These are phyloP conservation scores for Fusarium sp. DNA, from an alignment of 2,329 filamentous ascomycete species.

Conservation along the genomic window DNA sequence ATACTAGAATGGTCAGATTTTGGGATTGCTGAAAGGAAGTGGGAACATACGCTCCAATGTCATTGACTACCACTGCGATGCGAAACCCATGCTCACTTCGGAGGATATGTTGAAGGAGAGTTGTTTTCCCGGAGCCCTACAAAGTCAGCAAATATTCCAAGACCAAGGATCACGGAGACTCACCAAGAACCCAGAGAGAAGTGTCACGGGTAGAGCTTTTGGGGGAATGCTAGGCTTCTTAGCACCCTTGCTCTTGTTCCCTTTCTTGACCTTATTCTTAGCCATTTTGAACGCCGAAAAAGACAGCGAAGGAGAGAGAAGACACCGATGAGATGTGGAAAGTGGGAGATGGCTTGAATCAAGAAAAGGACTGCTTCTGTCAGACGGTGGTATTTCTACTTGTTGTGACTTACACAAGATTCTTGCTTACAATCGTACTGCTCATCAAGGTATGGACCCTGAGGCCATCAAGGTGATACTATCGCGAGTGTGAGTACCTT, in stretches of 20 bases:
- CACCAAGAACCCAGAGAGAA: slow-evolving; percentile 50
- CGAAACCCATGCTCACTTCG: slow-evolving; percentile 72
- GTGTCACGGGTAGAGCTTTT: slow-evolving; percentile 47
- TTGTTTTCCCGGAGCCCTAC: slow-evolving; percentile 76
- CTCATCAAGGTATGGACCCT: slow-evolving; percentile 32
- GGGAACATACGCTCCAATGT: slow-evolving; percentile 66
- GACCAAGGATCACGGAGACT: accelerated
- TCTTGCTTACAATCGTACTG: neutral
- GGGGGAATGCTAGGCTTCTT: slow-evolving; percentile 25
- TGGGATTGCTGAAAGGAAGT: accelerated
- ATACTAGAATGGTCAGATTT: slow-evolving; percentile 51
- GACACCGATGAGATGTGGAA: too few relatives aligned
- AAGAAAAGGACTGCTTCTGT: neutral
- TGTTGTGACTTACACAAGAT: neutral
- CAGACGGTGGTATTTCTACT: slow-evolving; percentile 6
- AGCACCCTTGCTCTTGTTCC: slow-evolving; percentile 14
- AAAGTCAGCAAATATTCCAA: neutral
- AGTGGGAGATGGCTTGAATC: too few relatives aligned
- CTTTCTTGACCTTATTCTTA: slow-evolving; percentile 22
- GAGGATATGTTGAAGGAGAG: slow-evolving; percentile 74
- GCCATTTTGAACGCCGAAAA: slow-evolving; percentile 23
- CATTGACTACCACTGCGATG: slow-evolving; percentile 79
- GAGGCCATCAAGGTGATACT: slow-evolving; percentile 34
- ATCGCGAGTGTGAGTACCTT: neutral
- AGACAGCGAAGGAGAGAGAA: accelerated